Base-by-base conservation (phyloP, 768 basidiomycete species). In the Tricholoma matsutake region DNA sequence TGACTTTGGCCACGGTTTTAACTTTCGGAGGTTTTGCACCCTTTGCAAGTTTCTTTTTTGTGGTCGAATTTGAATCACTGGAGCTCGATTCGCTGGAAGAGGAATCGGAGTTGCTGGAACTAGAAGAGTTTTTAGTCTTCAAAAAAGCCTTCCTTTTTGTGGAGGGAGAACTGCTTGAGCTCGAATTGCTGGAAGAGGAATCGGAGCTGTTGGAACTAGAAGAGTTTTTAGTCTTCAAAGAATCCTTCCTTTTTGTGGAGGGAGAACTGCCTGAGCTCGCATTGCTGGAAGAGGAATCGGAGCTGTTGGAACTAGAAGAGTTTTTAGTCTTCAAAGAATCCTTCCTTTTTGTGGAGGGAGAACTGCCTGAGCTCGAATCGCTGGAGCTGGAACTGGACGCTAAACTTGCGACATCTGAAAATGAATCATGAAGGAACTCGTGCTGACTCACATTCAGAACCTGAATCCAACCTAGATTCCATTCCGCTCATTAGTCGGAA, bases 151-250 rank as follows among this genome's bases (percentile, higher is more conserved):
- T 51, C 28, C 14, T 28, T 31, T 16, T 52, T 14, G 16, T 31
- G 6, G 8, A 8, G 29, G 49, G 16, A 31, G 51, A 52, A 18
- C 16, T 3, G 32, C 54, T 63, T 14, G 66, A 73, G 25, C 67
- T 71, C 7, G 76, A 76, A 59, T 67, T 69, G 63, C 63, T 67
- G 20, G n/a, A n/a, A n/a, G 66, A 74, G 20, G 69, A 65, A 49
- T 58, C 58, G 1, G 67, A 66, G 16, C 60, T 59, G 11, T 34
- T 55, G 2, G 59, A 54, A 57, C 58, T 61, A 4, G 70, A 76
- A 69, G 63, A 11, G 16, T 13, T 3, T 32, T 52, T 52, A 31
- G 51, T 7, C 28, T 31, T n/a, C 8, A 16, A 16, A n/a, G 6
- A 13, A 28, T 16, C 28, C 25, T 49, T 51, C 28, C 14, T 28